Base-by-base conservation (phyloP, 2,329 filamentous ascomycete species). In the Pleomassaria siparia region DNA sequence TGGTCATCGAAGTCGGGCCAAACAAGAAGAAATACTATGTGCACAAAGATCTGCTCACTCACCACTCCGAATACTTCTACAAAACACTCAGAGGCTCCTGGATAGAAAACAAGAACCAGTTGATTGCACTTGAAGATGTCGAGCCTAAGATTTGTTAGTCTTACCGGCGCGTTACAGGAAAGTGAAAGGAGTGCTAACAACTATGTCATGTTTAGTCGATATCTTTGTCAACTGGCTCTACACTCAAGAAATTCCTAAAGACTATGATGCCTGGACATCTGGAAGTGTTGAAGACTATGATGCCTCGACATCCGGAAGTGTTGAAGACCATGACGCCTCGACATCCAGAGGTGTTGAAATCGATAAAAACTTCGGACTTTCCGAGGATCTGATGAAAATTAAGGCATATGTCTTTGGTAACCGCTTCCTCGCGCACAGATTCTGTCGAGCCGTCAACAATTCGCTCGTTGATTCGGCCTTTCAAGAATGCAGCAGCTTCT, bases 81-180 rank as follows among this genome's bases (percentile, higher is more conserved):
- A 44, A 33, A 2, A 53, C 58, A 12, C 25, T 60, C 0, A 46
- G 36, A 2, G 39, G 44, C 1, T 13, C 20, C 1, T 55, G 49
- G 30, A 33, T 42, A 29, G 55, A 60, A 32, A 43, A 49, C 2
- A 4, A 40, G 13, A 44, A 52, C 5, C 51, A 52, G 4, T 49
- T 48, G 2, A 50, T 67, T 12, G 54, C 55, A 15, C 44, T 69
- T 2, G 44, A 48, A 9, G 57, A 64, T 8, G 60, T 57, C 10
- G 49, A 58, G 16, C 25, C 48, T 20, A 10, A 16, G 2, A 43
- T 25, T 26, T 26, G 25, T 26, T 7, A 26, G 25, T 26, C 1
- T 56, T 53, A 25, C 5, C 18, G 18, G 5, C n/a, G 8, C 11
- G 11, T 13, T 5, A 4, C 6, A 29, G n/a, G n/a, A 26, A 13